Conservation (phyloP, 768 basidiomycete species). For the Boletellus emodensis region DNA sequence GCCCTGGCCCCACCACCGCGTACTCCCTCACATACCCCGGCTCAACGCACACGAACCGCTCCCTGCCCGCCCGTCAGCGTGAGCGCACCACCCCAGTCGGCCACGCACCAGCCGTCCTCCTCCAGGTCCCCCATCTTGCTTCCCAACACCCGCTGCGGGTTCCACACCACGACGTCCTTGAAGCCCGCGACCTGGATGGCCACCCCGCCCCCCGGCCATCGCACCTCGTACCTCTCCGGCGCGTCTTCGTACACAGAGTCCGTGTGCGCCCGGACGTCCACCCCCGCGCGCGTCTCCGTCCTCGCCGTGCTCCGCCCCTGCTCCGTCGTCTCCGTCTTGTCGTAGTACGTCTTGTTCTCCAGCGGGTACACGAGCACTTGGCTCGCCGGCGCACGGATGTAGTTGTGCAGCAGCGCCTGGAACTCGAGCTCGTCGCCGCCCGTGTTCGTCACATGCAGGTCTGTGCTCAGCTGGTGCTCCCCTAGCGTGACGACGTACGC, state of each 20-base stretch:
- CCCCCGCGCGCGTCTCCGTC: constrained; percentile 54
- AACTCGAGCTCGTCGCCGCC: constrained; percentile 58
- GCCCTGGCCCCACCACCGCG: constrained; percentile 54
- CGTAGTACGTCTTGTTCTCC: constrained; percentile 61
- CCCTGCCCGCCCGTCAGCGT: constrained; percentile 43
- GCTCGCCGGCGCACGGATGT: constrained; percentile 65
- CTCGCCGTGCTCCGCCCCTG: constrained; percentile 48
- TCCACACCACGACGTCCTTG: constrained; percentile 92
- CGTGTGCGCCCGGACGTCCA: constrained; percentile 64
- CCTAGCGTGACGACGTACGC: constrained; percentile 78
- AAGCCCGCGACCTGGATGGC: constrained; percentile 51
- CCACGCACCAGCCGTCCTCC: constrained; percentile 71
- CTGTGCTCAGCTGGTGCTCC: constrained; percentile 69
- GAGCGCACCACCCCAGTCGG: background rate
- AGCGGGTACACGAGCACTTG: constrained; percentile 62
- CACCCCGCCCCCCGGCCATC: constrained; percentile 56
- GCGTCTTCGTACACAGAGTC: constrained; percentile 78
- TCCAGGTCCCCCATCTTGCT: constrained; percentile 87
- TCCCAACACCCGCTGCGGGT: constrained; percentile 69
- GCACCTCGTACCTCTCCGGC: constrained; percentile 49
- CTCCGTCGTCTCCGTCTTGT: constrained; percentile 70
- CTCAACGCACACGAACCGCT: constrained; percentile 85
- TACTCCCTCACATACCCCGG: constrained; percentile 82
- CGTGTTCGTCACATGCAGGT: constrained; percentile 66
- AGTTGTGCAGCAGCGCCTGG: constrained; percentile 92